These are phyloP conservation scores for Neofusicoccum sp. DNA, from an alignment of 2,329 filamentous ascomycete species.

Conservation along the genomic window DNA sequence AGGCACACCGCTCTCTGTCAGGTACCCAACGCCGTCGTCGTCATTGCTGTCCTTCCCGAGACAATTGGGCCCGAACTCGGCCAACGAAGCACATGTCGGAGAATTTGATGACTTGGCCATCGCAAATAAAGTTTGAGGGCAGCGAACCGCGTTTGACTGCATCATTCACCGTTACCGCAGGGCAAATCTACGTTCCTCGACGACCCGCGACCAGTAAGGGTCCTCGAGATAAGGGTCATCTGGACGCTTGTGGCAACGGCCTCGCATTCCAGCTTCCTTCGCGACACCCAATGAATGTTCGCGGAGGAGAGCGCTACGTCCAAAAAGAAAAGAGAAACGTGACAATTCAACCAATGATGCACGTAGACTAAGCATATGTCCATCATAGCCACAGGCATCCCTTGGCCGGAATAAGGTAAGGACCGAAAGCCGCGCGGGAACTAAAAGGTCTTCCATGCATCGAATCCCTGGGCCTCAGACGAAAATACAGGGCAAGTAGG, in stretches of 20 bases:
- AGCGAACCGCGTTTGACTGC: neutral
- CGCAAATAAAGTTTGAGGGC: constrained; percentile 1
- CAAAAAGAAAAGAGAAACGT: neutral
- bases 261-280: neutral
- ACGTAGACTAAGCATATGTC: too few relatives aligned
- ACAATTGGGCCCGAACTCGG: neutral
- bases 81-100: neutral
- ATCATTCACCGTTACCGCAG: neutral
- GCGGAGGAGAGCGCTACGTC: neutral
- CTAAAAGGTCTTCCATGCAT: neutral
- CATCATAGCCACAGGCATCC: too few relatives aligned
- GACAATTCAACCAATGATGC: neutral
- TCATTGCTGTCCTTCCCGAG: neutral
- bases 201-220: neutral
- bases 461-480: neutral
- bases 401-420: neutral
- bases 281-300: neutral
- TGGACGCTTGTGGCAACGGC: neutral
- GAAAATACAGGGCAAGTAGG: neutral
- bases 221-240: neutral
- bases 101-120: neutral
- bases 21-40: neutral
- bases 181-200: neutral
- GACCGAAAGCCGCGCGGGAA: neutral
- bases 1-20: neutral